Conservation (phyloP, 1,139 yeast genomes). For the Kodamaea ohmeri region DNA sequence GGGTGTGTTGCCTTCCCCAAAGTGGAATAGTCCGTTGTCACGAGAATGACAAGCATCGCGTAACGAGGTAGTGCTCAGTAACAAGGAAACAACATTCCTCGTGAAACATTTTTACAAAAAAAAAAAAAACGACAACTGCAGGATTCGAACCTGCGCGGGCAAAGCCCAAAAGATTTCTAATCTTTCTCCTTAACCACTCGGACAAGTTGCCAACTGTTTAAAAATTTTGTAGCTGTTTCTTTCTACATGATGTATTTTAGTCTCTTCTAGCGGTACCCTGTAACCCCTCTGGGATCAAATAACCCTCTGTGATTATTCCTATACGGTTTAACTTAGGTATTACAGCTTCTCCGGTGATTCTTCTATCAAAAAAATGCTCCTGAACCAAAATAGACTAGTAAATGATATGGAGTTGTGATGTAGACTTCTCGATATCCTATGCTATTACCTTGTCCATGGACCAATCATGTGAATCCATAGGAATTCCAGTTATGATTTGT, state of each 20-base stretch:
- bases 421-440: too few relatives aligned
- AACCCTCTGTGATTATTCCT: too few relatives aligned
- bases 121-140: slow-evolving; percentile 36
- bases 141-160: slow-evolving; percentile 59
- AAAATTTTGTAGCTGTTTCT: neutral
- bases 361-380: too few relatives aligned
- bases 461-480: slow-evolving; percentile 71
- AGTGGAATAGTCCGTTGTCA: too few relatives aligned
- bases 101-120: neutral
- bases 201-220: slow-evolving; percentile 26
- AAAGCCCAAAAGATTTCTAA: slow-evolving; percentile 45
- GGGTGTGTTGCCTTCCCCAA: too few relatives aligned
- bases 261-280: too few relatives aligned
- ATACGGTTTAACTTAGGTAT: too few relatives aligned
- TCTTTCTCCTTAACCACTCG: slow-evolving; percentile 40
- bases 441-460: slow-evolving; percentile 55
- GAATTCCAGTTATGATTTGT: slow-evolving; percentile 60
- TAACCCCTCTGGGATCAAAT: too few relatives aligned
- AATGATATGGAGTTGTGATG: too few relatives aligned
- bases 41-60: neutral
- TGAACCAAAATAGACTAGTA: too few relatives aligned
- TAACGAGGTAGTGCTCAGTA: neutral
- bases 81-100: neutral
- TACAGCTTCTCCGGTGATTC: too few relatives aligned
- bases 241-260: neutral